phyloP scores from a whole-genome alignment of 768 basidiomycete species.

The Tulasnella sp. region DNA sequence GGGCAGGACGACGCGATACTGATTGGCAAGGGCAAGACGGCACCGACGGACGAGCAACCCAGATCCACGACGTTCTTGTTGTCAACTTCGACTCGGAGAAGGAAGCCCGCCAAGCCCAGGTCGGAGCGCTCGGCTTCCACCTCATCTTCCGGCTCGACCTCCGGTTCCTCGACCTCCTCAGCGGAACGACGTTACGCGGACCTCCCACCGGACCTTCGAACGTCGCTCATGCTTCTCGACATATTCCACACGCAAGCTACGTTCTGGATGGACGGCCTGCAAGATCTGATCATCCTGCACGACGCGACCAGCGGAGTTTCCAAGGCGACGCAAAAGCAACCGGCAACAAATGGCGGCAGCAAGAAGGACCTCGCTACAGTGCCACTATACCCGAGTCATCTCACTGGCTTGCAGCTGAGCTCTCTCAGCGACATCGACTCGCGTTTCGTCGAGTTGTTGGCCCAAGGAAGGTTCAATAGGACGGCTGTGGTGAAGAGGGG shows the following conservation, averaged over 20 bases:
- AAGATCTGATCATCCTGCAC: slow-evolving; percentile 31
- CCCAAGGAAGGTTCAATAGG: slow-evolving; percentile 34
- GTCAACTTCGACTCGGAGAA: not conserved
- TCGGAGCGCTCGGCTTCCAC: slow-evolving; percentile 14
- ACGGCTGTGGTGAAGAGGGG: slow-evolving; percentile 43
- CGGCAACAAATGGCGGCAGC: slow-evolving; percentile 31
- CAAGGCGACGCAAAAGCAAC: slow-evolving; percentile 24
- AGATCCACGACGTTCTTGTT: not conserved
- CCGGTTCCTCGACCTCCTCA: not conserved
- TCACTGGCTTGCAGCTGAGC: slow-evolving; percentile 66
- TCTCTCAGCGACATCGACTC: slow-evolving; percentile 67
- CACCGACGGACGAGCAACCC: not conserved
- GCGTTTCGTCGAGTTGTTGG: slow-evolving; percentile 75
- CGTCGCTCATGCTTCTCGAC: slow-evolving; percentile 58
- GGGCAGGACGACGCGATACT: slow-evolving; percentile 58
- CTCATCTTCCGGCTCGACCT: not conserved
- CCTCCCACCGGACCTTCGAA: slow-evolving; percentile 37
- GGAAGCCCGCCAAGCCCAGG: not conserved
- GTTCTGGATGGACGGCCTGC: slow-evolving; percentile 52
- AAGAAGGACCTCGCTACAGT: not conserved
- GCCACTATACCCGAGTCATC: slow-evolving; percentile 57
- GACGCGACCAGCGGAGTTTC: slow-evolving; percentile 28
- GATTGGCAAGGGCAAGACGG: not conserved
- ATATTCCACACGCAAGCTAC: slow-evolving; percentile 61
- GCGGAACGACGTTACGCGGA: slow-evolving; percentile 29